Percentiles rank a stretch among this genome's conserved stretches.
These are phyloP conservation scores for Aspergillus quadrilineatus DNA, from an alignment of 2,329 filamentous ascomycete species.

Conservation along the genomic window DNA sequence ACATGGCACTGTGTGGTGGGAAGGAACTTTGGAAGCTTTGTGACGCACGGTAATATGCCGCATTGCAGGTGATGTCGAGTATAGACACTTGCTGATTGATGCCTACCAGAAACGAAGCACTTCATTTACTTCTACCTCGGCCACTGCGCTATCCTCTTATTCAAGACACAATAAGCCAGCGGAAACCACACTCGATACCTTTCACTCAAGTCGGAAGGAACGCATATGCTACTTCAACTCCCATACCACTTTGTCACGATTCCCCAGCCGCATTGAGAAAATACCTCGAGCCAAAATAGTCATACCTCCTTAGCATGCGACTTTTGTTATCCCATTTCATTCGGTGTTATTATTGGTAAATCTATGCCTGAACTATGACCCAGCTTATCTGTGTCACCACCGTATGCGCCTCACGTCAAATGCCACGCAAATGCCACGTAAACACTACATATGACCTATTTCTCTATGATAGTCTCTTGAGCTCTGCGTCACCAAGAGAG, in stretches of 20 bases:
- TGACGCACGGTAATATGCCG: constrained; percentile 77
- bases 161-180: constrained; percentile 82
- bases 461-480: not conserved
- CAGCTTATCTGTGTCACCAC: not conserved
- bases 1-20: constrained; percentile 99
- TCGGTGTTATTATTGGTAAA: constrained; percentile 14
- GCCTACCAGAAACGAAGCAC: constrained; percentile 83
- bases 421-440: not conserved
- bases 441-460: not conserved
- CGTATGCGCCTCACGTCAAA: not conserved
- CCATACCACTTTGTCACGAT: constrained; percentile 9
- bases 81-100: constrained; percentile 10
- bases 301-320: not conserved
- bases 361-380: not conserved
- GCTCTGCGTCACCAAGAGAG: not conserved
- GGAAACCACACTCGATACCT: not conserved
- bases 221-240: constrained; percentile 3
- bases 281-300: not conserved
- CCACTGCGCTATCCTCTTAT: constrained; percentile 95
- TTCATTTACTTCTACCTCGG: constrained; percentile 99
- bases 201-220: not conserved
- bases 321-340: not conserved
- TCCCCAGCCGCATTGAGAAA: constrained; percentile 9
- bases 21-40: constrained; percentile 97
- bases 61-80: not conserved